phyloP scores from a whole-genome alignment of 148 eudicot species.

The Rhododendron henanense region DNA sequence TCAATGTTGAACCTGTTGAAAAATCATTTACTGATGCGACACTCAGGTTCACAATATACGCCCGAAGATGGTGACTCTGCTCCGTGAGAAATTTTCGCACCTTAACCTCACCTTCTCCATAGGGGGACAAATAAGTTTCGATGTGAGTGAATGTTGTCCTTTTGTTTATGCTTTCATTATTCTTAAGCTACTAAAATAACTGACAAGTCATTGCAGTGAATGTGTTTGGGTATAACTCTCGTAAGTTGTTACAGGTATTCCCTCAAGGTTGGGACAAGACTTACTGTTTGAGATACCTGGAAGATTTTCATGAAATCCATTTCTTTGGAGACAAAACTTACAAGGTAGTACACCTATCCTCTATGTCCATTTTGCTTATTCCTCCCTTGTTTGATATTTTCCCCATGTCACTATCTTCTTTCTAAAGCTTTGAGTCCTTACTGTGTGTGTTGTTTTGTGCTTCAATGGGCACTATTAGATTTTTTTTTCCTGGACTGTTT shows the following conservation, averaged over 20 bases:
- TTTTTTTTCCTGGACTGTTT: not conserved
- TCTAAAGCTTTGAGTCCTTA: not conserved
- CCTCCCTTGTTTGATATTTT: not conserved
- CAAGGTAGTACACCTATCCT: conserved; percentile 44
- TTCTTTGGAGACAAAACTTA: conserved; percentile 98
- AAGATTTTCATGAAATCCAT: conserved; percentile 76
- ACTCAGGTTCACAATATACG: conserved; percentile 77
- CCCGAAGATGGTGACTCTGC: conserved; percentile 70
- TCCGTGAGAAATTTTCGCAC: conserved; percentile 87
- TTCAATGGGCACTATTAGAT: not conserved
- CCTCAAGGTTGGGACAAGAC: conserved; percentile 99
- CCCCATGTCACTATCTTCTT: not conserved
- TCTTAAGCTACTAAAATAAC: conserved; percentile 4
- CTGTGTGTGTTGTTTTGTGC: not conserved
- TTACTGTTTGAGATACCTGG: conserved; percentile 75
- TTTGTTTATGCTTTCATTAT: conserved; percentile 1
- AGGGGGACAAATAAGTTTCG: conserved; percentile 97
- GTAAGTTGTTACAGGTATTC: conserved; percentile 51
- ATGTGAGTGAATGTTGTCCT: conserved; percentile 46
- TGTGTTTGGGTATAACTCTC: not conserved
- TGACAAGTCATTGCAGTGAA: not conserved
- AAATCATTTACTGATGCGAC: not conserved
- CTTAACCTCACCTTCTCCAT: conserved; percentile 83
- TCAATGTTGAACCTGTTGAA: not conserved
- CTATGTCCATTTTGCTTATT: not conserved